Evolutionary conservation across 2,329 filamentous ascomycete genomes (phyloP).

Genomic region (Microsporum audouinii): DNA sequence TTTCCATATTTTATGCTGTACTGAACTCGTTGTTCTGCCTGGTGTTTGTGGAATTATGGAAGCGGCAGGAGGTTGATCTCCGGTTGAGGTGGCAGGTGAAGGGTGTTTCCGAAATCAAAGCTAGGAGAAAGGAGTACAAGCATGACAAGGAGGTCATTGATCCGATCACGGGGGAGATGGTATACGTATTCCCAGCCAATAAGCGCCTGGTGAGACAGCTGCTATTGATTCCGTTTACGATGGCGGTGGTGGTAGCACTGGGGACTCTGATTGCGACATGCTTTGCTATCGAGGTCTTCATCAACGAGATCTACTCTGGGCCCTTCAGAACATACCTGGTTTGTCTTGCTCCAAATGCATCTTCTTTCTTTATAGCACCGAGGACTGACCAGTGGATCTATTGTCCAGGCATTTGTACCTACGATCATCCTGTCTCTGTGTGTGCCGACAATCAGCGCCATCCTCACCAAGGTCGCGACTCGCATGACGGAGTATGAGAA

Average conservation of each 20-base stretch:
- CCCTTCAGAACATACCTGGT: conserved; percentile 77
- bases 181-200: conserved; percentile 62
- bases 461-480: conserved; percentile 66
- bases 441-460: conserved; percentile 63
- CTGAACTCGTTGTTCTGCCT: conserved; percentile 76
- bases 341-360: conserved; percentile 23
- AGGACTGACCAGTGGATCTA: background rate
- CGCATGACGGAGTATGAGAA: conserved; percentile 76
- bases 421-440: conserved; percentile 75
- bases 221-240: conserved; percentile 72
- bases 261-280: conserved; percentile 74
- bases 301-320: conserved; percentile 84
- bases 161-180: conserved; percentile 66
- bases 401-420: conserved; percentile 63
- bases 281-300: conserved; percentile 90
- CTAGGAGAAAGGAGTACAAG: conserved; percentile 62
- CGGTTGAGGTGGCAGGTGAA: conserved; percentile 80
- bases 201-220: conserved; percentile 68
- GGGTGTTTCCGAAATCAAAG: conserved; percentile 70
- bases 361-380: background rate
- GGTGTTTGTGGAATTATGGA: conserved; percentile 91
- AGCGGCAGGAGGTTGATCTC: conserved; percentile 78
- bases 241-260: conserved; percentile 59
- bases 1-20: conserved; percentile 69
- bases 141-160: conserved; percentile 69